Percentiles rank a stretch among this genome's conserved stretches.
phyloP scores from a whole-genome alignment of 2,329 filamentous ascomycete species.

The Botryotinia globosa region DNA sequence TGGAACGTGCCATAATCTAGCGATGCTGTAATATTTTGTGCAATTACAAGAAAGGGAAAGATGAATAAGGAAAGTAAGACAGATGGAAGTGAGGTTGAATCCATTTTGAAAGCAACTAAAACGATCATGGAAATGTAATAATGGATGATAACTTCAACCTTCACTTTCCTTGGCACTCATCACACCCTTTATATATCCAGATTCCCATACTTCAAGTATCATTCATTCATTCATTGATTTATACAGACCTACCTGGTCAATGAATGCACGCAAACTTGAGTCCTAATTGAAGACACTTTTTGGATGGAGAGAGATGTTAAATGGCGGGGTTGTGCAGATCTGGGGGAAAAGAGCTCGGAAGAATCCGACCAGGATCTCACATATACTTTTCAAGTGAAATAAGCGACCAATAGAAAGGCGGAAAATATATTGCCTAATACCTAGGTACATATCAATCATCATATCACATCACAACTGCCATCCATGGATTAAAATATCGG shows the following conservation, averaged over 20 bases:
- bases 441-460: background rate
- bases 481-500: constrained; percentile 22
- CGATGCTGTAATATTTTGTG: constrained; percentile 40
- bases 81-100: background rate
- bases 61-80: background rate
- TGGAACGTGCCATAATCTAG: constrained; percentile 52
- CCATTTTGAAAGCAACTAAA: background rate
- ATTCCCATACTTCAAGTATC: background rate
- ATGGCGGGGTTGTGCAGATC: constrained; percentile 7
- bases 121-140: background rate
- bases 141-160: constrained; percentile 6
- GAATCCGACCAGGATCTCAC: background rate
- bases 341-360: background rate
- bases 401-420: constrained; percentile 12
- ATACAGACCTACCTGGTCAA: background rate
- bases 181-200: background rate
- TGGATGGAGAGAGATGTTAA: background rate
- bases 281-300: background rate
- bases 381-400: background rate
- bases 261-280: background rate
- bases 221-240: background rate
- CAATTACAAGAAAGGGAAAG: constrained; percentile 11
- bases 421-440: constrained; percentile 2
- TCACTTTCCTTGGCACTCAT: constrained; percentile 8
- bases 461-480: constrained; percentile 11